Evolutionary conservation across 225 moss, liverwort and hornwort species (phyloP).

Genomic region (Bryoerythrophyllum caledonicum): DNA sequence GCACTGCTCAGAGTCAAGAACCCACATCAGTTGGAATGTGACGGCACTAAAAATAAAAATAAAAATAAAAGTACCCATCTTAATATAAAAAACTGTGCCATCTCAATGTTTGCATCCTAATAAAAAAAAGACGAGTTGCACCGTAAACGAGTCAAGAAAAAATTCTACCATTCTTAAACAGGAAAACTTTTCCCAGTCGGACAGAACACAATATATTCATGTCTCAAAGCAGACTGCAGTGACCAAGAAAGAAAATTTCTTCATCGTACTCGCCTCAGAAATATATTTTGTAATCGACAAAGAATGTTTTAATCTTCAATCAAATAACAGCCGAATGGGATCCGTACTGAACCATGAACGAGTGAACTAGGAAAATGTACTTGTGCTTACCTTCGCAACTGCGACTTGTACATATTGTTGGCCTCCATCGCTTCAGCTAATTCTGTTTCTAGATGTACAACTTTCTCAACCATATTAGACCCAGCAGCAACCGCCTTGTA

Average conservation of each 20-base stretch:
- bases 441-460: constrained; percentile 81
- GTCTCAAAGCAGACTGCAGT: constrained; percentile 1
- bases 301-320: background rate
- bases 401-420: constrained; percentile 89
- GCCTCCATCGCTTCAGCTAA: constrained; percentile 84
- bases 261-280: background rate
- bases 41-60: background rate
- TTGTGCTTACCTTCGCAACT: constrained; percentile 69
- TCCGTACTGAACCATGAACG: background rate
- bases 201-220: background rate
- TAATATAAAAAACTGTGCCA: too few species aligned
- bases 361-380: background rate
- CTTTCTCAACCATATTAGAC: constrained; percentile 71
- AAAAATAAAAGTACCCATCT: too few species aligned
- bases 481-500: constrained; percentile 75
- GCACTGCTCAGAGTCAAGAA: constrained; percentile 57
- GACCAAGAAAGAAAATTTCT: background rate
- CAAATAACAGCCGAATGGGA: background rate
- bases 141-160: too few species aligned
- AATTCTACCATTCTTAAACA: background rate
- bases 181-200: background rate
- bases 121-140: too few species aligned
- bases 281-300: background rate
- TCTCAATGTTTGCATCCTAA: too few species aligned
- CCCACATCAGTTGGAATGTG: constrained; percentile 4